These are phyloP conservation scores for Tephrocybe rancida DNA, from an alignment of 768 basidiomycete genomes.

Conservation along the genomic window DNA sequence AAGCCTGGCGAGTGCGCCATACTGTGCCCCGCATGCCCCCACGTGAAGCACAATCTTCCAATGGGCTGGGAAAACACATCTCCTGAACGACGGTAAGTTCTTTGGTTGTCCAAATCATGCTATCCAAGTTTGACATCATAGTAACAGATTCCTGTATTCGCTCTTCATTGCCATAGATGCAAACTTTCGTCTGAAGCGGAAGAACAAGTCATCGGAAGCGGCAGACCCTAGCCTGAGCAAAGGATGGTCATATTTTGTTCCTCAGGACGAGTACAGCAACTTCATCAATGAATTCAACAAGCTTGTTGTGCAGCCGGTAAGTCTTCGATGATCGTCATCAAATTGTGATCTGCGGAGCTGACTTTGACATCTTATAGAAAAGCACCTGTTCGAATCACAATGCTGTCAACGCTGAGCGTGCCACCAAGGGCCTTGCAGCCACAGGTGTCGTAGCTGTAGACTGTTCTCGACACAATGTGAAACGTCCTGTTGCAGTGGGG, in stretches of 20 bases:
- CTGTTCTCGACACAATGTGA: slow-evolving; percentile 11
- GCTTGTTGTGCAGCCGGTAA: slow-evolving; percentile 8
- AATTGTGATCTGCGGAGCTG: background rate
- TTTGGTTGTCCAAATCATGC: background rate
- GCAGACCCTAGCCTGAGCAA: slow-evolving; percentile 14
- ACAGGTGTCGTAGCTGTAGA: slow-evolving; percentile 8
- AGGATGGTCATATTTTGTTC: slow-evolving; percentile 20
- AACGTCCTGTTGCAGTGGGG: slow-evolving; percentile 6
- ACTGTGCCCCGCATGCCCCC: slow-evolving; percentile 36
- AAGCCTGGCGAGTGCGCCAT: slow-evolving; percentile 27
- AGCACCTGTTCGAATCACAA: slow-evolving; percentile 26
- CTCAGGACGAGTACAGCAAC: slow-evolving; percentile 12
- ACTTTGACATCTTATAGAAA: background rate
- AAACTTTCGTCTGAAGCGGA: slow-evolving; percentile 15
- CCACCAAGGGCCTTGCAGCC: slow-evolving; percentile 23
- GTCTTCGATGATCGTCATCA: background rate
- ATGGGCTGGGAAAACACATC: slow-evolving; percentile 21
- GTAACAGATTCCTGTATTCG: slow-evolving; percentile 9
- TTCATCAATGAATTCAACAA: slow-evolving; percentile 14
- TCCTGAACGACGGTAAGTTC: slow-evolving; percentile 16
- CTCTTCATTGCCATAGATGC: slow-evolving; percentile 18
- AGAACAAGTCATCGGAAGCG: slow-evolving; percentile 6
- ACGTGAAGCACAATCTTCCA: slow-evolving; percentile 29
- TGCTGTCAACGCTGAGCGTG: slow-evolving; percentile 20
- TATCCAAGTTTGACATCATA: background rate